Evolutionary conservation across 78 protist species (phyloP).

Genomic region (Diacronema lutheri): DNA sequence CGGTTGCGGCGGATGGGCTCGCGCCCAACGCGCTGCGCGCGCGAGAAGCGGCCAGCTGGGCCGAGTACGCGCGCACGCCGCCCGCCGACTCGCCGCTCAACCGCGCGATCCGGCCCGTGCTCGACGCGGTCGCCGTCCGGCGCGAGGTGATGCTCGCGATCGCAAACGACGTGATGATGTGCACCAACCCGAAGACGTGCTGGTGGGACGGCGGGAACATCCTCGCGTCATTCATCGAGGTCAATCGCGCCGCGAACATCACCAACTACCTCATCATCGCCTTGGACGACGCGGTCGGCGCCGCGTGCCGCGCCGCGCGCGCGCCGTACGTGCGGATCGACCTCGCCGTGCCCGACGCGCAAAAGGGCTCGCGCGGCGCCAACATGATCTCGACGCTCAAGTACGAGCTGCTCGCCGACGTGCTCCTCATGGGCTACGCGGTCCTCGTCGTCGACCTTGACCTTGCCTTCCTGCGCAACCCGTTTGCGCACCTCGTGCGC

Average conservation of each 20-base stretch:
- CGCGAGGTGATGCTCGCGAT: neutral
- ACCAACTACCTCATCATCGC: neutral
- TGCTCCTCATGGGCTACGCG: neutral
- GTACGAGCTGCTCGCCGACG: neutral
- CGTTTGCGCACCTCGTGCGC: neutral
- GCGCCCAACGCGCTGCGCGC: too few relatives aligned
- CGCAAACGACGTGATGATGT: slow-evolving; percentile 18
- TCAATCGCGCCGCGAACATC: neutral
- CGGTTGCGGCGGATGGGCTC: too few relatives aligned
- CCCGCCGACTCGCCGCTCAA: neutral
- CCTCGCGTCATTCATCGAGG: neutral
- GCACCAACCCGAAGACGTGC: neutral
- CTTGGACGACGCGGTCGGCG: neutral
- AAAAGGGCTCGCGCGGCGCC: neutral
- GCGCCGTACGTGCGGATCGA: neutral
- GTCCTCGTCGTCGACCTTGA: neutral
- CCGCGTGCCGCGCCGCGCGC: neutral
- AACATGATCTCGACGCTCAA: neutral
- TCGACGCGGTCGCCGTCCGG: neutral
- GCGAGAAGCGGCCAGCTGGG: too few relatives aligned
- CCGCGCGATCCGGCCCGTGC: neutral
- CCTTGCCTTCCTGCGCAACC: neutral
- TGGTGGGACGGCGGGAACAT: slow-evolving; percentile 13
- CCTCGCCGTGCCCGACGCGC: slow-evolving; percentile 5
- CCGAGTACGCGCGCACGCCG: too few relatives aligned